Base-by-base conservation (phyloP, 345 rosid genomes). In the Cardiospermum halicacabum region DNA sequence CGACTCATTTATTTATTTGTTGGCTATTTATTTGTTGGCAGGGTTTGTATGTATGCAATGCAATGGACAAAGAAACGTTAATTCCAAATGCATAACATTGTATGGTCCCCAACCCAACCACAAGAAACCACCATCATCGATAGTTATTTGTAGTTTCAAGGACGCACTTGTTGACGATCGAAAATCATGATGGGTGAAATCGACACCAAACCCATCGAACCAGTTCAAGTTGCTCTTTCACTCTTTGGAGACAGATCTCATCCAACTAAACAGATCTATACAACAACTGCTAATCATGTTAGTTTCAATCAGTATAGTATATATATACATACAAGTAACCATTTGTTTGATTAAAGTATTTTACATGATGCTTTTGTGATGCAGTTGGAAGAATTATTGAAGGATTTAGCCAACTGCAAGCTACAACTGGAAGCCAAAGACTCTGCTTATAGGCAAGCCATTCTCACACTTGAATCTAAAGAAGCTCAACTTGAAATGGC, bases 381-480 rank as follows among this genome's bases (percentile, higher is more conserved):
- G n/a, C n/a, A 68, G 25, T 6, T 61, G 7, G 76, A 75, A 58
- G 56, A 51, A 30, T 39, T 81, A 34, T 60, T 63, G 25, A 79
- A 73, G 79, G 82, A 81, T 22, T 56, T 83, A 75, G 79, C 86
- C 6, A 79, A 65, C 63, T 61, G 25, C 71, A 83, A 75, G 67
- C 60, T 76, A 66, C 86, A 83, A 50, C 39, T 83, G 24, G 80
- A 83, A 60, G 81, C 82, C 5, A 86, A 74, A 63, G 85, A 86
- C 60, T 73, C 69, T 8, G 70, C 77, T 24, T 55, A 69, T 61
- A 67, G 51, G 74, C 79, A 83, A 60, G 72, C 58, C 1, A 69
- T 70, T 34, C 80, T 59, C 53, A 66, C 67, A 50, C 64, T 78
- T 15, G 78, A 79, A 10, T 75, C 79, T 57, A 71, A 59, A 60